These are phyloP conservation scores for Ophiostoma piceae DNA, from an alignment of 2,329 filamentous ascomycete genomes.

Conservation along the genomic window DNA sequence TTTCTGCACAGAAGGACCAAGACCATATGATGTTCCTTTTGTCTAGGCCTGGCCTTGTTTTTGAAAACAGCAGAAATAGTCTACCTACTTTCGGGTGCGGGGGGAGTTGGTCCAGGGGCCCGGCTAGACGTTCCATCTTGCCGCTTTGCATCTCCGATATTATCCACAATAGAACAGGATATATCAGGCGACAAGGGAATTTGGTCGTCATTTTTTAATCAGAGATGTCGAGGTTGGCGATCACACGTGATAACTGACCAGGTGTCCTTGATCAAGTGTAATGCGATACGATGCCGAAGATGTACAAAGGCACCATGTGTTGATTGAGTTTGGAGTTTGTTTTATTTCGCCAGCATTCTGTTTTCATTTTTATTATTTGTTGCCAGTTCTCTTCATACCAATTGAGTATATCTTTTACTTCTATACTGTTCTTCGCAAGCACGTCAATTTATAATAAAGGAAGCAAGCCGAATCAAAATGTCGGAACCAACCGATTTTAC, in stretches of 20 bases:
- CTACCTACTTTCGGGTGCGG: not conserved
- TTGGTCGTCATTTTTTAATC: no score
- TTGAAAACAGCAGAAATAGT: not conserved
- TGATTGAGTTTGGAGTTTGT: not conserved
- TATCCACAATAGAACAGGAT: not conserved
- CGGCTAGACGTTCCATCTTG: not conserved
- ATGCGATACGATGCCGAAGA: not conserved
- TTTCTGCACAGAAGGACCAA: conserved; percentile 24
- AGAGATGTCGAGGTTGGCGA: not conserved
- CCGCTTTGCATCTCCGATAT: not conserved
- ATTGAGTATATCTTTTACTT: not conserved
- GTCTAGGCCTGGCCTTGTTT: not conserved
- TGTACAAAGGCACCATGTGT: not conserved
- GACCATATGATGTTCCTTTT: conserved; percentile 22
- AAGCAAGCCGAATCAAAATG: not conserved
- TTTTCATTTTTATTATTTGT: not conserved
- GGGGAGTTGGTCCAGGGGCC: not conserved
- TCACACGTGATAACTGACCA: not conserved
- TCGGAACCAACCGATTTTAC: not conserved
- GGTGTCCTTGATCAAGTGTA: not conserved
- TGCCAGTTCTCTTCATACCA: not conserved
- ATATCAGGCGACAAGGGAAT: not conserved
- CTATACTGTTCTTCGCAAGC: no score
- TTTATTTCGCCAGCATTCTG: not conserved
- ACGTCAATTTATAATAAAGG: no score